Evolutionary conservation across 805 yeast genomes (phyloP).

Genomic region (Pichia paraexigua): DNA sequence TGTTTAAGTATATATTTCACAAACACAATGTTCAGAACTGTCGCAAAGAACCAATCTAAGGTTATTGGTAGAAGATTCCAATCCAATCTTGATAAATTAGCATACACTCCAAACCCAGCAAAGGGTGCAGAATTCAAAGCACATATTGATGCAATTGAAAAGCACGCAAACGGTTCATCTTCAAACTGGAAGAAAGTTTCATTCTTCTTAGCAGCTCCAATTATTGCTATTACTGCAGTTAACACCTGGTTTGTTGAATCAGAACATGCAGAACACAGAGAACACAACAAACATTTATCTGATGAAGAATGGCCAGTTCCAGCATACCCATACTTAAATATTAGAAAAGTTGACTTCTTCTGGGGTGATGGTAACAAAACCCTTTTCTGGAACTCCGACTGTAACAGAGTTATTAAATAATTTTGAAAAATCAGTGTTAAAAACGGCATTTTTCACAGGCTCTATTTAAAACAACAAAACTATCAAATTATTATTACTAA

Average conservation of each 20-base stretch:
- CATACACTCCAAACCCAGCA: conserved; percentile 43
- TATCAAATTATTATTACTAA: not conserved
- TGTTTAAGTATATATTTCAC: not conserved
- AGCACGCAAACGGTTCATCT: conserved; percentile 76
- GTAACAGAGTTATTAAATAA: conserved; percentile 71
- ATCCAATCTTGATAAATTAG: conserved; percentile 31
- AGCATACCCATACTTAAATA: conserved; percentile 77
- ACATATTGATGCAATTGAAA: conserved; percentile 53
- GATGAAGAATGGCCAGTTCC: conserved; percentile 92
- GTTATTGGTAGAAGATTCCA: conserved; percentile 28
- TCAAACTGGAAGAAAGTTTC: conserved; percentile 82
- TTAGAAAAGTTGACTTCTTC: conserved; percentile 82
- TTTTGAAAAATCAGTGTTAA: not conserved
- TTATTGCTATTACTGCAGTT: conserved; percentile 63
- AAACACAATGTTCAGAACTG: conserved; percentile 37
- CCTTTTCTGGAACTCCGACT: conserved; percentile 88
- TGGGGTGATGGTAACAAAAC: conserved; percentile 99
- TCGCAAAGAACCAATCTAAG: conserved; percentile 26
- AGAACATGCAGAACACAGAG: conserved; percentile 87
- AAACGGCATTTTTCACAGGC: not conserved
- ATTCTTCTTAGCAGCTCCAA: conserved; percentile 73
- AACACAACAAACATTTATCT: conserved; percentile 59
- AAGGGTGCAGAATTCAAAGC: conserved; percentile 68
- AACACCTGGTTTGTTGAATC: conserved; percentile 77
- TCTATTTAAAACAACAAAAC: not conserved